Conservation (phyloP, 164 flowering plant genomes). For the Tetrastigma voinierianum region DNA sequence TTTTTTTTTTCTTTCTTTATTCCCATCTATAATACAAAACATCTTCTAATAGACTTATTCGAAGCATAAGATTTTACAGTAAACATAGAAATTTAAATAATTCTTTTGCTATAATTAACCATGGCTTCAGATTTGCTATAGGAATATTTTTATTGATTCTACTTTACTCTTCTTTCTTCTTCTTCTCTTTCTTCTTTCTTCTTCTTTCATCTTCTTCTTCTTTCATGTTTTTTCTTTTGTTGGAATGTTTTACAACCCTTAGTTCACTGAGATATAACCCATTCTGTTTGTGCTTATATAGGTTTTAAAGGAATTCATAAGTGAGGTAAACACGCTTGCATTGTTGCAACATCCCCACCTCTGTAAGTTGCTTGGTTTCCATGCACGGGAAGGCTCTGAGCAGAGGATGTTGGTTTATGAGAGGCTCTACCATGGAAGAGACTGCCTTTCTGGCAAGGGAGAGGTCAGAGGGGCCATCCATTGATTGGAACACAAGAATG, state of each 20-base stretch:
- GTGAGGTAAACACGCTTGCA: conserved; percentile 72
- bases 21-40: too few relatives aligned
- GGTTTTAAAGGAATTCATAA: conserved; percentile 74
- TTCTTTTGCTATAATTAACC: too few relatives aligned
- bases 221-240: neutral
- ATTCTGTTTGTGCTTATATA: conserved; percentile 23
- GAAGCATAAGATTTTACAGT: too few relatives aligned
- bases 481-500: conserved; percentile 92
- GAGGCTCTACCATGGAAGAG: conserved; percentile 94
- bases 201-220: too few relatives aligned
- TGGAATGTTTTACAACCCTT: neutral
- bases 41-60: too few relatives aligned
- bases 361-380: conserved; percentile 88
- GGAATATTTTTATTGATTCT: neutral
- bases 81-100: too few relatives aligned
- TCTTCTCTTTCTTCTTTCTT: too few relatives aligned
- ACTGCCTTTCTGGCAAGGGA: conserved; percentile 76
- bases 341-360: conserved; percentile 86
- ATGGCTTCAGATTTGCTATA: too few relatives aligned
- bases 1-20: too few relatives aligned
- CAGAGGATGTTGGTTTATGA: conserved; percentile 82
- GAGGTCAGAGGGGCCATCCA: conserved; percentile 80
- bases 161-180: neutral
- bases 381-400: conserved; percentile 91
- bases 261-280: neutral